Percentiles rank a stretch among this genome's conserved stretches.
Evolutionary conservation across 2,329 filamentous ascomycete genomes (phyloP).

Genomic region (Aspergillus arachidicola): DNA sequence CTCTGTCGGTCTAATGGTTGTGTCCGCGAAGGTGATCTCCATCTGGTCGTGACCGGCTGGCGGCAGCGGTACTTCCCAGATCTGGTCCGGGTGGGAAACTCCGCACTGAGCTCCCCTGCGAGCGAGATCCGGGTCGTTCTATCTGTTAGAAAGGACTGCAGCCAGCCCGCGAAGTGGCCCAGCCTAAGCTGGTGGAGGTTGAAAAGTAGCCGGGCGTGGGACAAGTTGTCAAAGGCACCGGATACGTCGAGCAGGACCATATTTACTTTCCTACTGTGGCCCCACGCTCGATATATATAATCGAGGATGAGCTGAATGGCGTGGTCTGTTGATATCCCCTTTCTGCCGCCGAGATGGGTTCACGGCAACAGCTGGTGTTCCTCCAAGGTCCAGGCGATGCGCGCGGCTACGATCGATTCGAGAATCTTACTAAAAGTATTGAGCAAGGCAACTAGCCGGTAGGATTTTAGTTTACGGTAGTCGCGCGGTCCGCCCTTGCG

Average conservation of each 20-base stretch:
- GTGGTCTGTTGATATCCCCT: constrained; percentile 18
- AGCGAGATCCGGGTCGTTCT: background rate
- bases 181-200: background rate
- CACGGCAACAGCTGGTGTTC: constrained; percentile 9
- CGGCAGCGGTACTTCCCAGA: too few species aligned
- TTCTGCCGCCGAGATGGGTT: constrained; percentile 14
- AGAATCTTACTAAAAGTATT: constrained; percentile 18
- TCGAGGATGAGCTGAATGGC: constrained; percentile 15
- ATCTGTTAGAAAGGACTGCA: constrained; percentile 6
- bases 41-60: too few species aligned
- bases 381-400: constrained; percentile 13
- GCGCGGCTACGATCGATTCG: constrained; percentile 9
- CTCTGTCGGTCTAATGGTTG: too few species aligned
- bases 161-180: background rate
- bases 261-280: background rate
- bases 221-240: background rate
- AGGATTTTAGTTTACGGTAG: constrained; percentile 15
- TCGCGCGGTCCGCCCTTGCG: constrained; percentile 9
- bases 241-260: constrained; percentile 18
- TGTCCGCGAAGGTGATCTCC: too few species aligned
- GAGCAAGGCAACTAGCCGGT: constrained; percentile 18
- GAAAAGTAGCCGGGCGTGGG: constrained; percentile 14
- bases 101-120: background rate
- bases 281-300: constrained; percentile 8
- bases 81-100: too few species aligned